Evolutionary conservation across 345 rosid genomes (phyloP).

Genomic region (Odontarrhena argentea): DNA sequence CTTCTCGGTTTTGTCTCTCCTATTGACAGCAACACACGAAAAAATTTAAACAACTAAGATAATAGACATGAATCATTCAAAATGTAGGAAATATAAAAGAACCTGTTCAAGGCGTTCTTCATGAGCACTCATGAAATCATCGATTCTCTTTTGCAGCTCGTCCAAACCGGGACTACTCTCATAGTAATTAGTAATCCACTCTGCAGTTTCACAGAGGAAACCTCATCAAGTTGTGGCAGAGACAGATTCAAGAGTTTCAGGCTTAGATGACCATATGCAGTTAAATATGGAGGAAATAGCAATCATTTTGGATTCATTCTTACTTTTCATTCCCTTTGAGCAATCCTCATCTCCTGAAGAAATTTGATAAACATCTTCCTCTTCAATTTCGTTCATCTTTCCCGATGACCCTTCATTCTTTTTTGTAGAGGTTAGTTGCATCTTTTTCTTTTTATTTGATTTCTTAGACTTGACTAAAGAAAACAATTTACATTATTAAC

Average conservation of each 20-base stretch:
- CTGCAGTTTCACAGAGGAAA: constrained; percentile 45
- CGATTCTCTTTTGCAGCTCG: constrained; percentile 72
- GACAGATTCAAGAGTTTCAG: not conserved
- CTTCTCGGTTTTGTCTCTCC: constrained; percentile 83
- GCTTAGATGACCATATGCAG: constrained; percentile 4
- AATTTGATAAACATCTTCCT: constrained; percentile 54
- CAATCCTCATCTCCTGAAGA: constrained; percentile 76
- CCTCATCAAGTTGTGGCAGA: constrained; percentile 3
- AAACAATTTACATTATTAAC: not conserved
- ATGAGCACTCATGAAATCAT: constrained; percentile 71
- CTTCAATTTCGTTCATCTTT: constrained; percentile 35
- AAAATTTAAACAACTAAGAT: not conserved
- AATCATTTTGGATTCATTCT: constrained; percentile 15
- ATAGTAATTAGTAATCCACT: constrained; percentile 74
- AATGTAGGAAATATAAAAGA: constrained; percentile 18
- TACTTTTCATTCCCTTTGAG: constrained; percentile 83
- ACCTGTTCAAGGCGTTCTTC: constrained; percentile 85
- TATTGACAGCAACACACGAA: constrained; percentile 33
- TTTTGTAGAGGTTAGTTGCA: constrained; percentile 8
- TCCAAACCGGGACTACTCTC: constrained; percentile 76
- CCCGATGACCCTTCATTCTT: constrained; percentile 25
- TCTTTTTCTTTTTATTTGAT: constrained; percentile 38
- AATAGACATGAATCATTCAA: not conserved
- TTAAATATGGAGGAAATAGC: constrained; percentile 4
- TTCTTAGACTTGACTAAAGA: constrained; percentile 42